Evolutionary conservation across 768 basidiomycete genomes (phyloP).

Genomic region (Amanita thiersii): DNA sequence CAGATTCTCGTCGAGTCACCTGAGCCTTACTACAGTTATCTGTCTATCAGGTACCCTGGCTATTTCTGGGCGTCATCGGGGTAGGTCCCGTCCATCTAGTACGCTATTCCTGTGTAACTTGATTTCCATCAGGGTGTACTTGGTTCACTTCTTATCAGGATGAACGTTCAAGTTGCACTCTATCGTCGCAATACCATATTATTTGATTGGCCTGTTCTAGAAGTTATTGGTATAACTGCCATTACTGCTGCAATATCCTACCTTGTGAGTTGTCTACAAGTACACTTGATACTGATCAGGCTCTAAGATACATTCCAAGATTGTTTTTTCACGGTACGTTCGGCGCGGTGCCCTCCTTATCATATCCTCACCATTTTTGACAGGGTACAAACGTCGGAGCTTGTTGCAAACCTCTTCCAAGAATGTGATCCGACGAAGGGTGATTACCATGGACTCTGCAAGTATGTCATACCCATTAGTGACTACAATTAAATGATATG

Average conservation of each 20-base stretch:
- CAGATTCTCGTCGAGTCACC: background rate
- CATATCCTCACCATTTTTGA: conserved; percentile 3
- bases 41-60: conserved; percentile 55
- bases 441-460: conserved; percentile 75
- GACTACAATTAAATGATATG: background rate
- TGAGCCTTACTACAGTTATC: background rate
- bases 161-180: conserved; percentile 58
- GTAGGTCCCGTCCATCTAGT: conserved; percentile 23
- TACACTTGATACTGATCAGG: background rate
- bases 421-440: conserved; percentile 67
- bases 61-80: conserved; percentile 53
- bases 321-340: conserved; percentile 55
- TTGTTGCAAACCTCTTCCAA: conserved; percentile 77
- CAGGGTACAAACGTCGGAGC: conserved; percentile 69
- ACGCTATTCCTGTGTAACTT: conserved; percentile 1
- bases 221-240: conserved; percentile 54
- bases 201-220: conserved; percentile 53
- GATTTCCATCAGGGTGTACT: conserved; percentile 44
- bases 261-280: conserved; percentile 30
- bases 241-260: conserved; percentile 68
- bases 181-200: conserved; percentile 50
- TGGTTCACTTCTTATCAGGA: conserved; percentile 55
- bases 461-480: conserved; percentile 33
- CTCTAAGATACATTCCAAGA: conserved; percentile 23
- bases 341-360: background rate